Evolutionary conservation across 306 rosid genomes (phyloP), one percentile per base, ranked within the genome.

Genomic region (Gastrolobium bilobum): DNA sequence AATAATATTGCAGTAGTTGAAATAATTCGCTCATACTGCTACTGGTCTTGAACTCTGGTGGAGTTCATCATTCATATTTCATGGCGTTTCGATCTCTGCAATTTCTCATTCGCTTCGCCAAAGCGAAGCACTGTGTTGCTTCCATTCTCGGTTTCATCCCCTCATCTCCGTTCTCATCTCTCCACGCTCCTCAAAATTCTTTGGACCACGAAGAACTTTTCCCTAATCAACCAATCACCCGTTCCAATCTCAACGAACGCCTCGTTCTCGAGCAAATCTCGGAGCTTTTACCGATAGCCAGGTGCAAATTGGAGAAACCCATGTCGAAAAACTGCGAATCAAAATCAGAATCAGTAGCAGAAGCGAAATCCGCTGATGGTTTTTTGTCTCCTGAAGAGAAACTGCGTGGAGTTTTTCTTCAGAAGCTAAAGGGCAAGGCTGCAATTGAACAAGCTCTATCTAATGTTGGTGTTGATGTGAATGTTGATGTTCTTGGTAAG

Each of bases 331-430:
- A 26, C 68, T 6, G 2, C 7, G 10, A 63, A 65, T 26, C 83
- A 1, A 78, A 9, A 53, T 11, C 56, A 5, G 10, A 63, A 65
- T 26, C 83, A 1, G 80, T 6, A 53, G 11, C 56, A 5, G 62
- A 79, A 63, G 35, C 6, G 5, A 79, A 84, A 71, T 53, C 84
- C 2, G 89, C 79, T 4, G 97, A 94, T 71, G 97, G 87, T 9
- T 89, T 88, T 76, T 52, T 94, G 63, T 76, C 74, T 40, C 90
- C 97, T 0, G 93, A 87, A 62, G 98, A 94, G 52, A 92, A 89
- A 81, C 60, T 94, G 4, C 89, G 94, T 0, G 98, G 98, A 4
- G 82, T 90, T 67, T 94, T 94, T 74, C 94, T 92, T 59, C 97
- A 88, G 81, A 94, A 84, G 46, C 82, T 94, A 77, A 90, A 70